Percentiles rank a stretch among this genome's conserved stretches.
These are phyloP conservation scores for Forsythia suspensa DNA, from an alignment of 257 asterid genomes.

Conservation along the genomic window DNA sequence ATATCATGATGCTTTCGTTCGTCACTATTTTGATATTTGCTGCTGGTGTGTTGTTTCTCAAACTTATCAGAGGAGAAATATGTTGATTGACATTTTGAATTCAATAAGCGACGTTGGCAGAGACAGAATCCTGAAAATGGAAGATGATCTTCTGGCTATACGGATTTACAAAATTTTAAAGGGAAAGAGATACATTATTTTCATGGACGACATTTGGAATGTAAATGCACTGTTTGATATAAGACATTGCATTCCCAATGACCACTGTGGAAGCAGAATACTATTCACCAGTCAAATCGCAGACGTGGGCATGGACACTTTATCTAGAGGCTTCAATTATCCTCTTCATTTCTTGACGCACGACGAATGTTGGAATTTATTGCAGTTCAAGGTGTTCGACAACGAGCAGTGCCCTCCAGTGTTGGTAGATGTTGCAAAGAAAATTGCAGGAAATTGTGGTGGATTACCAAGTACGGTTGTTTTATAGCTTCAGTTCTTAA, in stretches of 20 bases:
- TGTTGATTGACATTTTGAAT: not conserved
- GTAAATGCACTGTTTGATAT: not conserved
- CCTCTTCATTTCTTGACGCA: not conserved
- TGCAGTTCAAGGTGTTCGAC: not conserved
- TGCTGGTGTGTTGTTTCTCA: not conserved
- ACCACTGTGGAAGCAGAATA: not conserved
- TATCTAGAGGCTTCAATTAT: not conserved
- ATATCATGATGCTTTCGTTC: too few species aligned
- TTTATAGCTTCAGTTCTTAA: not conserved
- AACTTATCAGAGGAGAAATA: not conserved
- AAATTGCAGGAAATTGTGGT: not conserved
- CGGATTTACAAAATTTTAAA: not conserved
- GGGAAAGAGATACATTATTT: not conserved
- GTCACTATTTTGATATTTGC: too few species aligned
- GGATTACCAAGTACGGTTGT: constrained; percentile 11
- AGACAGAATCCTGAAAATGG: not conserved
- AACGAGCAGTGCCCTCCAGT: not conserved
- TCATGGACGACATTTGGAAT: not conserved
- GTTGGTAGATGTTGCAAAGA: not conserved
- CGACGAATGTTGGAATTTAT: constrained; percentile 3
- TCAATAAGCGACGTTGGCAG: too few species aligned
- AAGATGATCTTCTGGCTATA: not conserved
- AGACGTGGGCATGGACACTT: not conserved
- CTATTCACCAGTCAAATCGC: not conserved
- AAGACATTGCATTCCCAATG: rapidly evolving